A percentile compares a stretch with the other conserved stretches of the same genome.
Evolutionary conservation across 106 monocot species (phyloP).

Genomic region (Triglochin maritima): DNA sequence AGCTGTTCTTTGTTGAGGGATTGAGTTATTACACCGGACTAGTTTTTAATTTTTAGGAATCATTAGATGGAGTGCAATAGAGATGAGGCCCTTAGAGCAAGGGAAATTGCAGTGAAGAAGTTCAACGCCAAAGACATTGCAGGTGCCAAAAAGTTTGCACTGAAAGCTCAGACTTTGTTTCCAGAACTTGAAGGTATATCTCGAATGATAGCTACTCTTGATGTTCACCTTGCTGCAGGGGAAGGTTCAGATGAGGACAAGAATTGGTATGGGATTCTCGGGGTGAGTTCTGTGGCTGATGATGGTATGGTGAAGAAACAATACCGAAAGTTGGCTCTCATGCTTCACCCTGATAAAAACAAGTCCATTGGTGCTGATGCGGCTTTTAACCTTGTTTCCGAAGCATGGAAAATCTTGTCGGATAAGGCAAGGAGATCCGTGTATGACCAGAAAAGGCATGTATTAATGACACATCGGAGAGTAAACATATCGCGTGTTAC

Average conservation of each 20-base stretch:
- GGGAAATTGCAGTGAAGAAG: conserved; percentile 38
- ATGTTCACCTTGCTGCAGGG: conserved; percentile 38
- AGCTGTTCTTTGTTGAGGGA: too few species aligned
- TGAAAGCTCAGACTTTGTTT: conserved; percentile 56
- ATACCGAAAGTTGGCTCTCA: conserved; percentile 3
- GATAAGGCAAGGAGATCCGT: conserved; percentile 13
- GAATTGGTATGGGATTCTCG: conserved; percentile 6
- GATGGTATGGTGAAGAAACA: conserved; percentile 2
- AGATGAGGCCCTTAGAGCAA: conserved; percentile 49
- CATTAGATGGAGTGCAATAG: conserved; percentile 32
- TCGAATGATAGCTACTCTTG: conserved; percentile 45
- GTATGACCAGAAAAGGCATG: conserved; percentile 13
- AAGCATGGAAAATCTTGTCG: conserved; percentile 28
- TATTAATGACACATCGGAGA: conserved; percentile 1
- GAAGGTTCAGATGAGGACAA: conserved; percentile 7
- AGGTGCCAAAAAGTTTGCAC: conserved; percentile 39
- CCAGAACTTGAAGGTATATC: conserved; percentile 45
- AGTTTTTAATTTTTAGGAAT: too few species aligned
- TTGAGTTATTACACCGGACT: too few species aligned
- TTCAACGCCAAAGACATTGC: conserved; percentile 30
- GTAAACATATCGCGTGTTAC: background rate
- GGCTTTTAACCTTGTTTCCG: conserved; percentile 27
- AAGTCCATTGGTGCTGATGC: conserved; percentile 11
- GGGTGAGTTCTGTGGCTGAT: background rate
- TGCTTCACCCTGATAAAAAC: conserved; percentile 8